Evolutionary conservation across 2,329 filamentous ascomycete genomes (phyloP), one percentile per base, ranked within the genome.

Genomic region (Fusarium avenaceum): DNA sequence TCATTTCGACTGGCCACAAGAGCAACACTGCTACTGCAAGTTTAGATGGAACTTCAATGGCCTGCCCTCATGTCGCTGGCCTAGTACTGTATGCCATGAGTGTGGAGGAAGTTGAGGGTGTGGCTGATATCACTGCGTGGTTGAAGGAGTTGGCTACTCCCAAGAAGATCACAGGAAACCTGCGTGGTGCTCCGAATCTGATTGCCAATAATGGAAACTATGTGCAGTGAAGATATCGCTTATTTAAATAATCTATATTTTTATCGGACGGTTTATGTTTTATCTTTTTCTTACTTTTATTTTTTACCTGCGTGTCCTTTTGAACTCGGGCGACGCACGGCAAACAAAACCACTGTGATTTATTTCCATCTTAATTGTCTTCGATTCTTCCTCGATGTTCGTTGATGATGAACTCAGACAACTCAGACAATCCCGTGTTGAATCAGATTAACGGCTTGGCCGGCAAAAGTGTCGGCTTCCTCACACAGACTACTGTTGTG

Each of bases 11-110:
- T 0, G 61, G 53, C 0, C 45, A 56, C 8, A 54, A 46, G 4
- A 85, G 74, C 47, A 78, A 75, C 52, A 61, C 82, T 15, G 78
- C 66, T 30, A 73, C 75, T 1, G 40, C 39, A 26, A 75, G 67
- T 2, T 77, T 83, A 49, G 81, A 78, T 3, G 59, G 86, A 22
- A 88, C 86, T 4, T 85, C 81, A 0, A 86, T 86, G 83, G 82
- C 85, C 11, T 76, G 80, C 10, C 86, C 85, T 4, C 83, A 86
- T 59, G 78, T 87, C 52, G 80, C 82, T n/a, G 86, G 86, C 1
- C 69, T 88, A 1, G 84, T 80, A 4, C 77, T 82, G 2, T 87
- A 87, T 4, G 59, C 46, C 1, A 64, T 64, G 61, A 64, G 59
- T 3, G 52, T 64, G 13, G 15, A 47, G 1, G 35, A 14, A 7